Base-by-base conservation (phyloP, 2,329 filamentous ascomycete species). In the Penicillium griseofulvum region DNA sequence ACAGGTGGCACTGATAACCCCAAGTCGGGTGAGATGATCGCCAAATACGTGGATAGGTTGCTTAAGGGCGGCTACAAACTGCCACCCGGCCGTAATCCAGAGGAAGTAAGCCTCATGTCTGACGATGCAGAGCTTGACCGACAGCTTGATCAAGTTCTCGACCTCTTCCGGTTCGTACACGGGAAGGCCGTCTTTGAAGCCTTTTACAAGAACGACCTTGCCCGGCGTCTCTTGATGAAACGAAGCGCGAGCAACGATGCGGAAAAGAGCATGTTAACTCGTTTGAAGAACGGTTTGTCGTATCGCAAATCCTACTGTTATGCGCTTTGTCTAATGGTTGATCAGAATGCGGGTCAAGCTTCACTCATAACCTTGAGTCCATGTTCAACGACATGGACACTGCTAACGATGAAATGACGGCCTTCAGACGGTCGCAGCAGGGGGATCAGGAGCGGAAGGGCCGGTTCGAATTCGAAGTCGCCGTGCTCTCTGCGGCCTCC, bases 361-460 rank as follows among this genome's bases (percentile, higher is more conserved):
- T 99, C 71, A 99, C 94, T 0, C 92, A 96, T 70, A 99, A 99
- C 67, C 81, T 99, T 0, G 95, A 99, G 74, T 90, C 93, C 59
- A 99, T 99, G 94, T 99, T 99, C 80, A 96, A 96, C 73, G 94
- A 99, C 68, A 91, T 97, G 73, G 92, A 97, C 69, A 82, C 97
- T 19, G 90, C 90, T 12, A 88, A 89, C 57, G 94, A 97, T 65
- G 93, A 97, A 70, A 96, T 97, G 88, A 76, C 82, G n/a, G 85
- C 88, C 0, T 99, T 96, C 77, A 94, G 88, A 28, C 45, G 38
- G 72, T 78, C 82, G 74, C 72, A 91, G 74, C 76, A 83, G 44
- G 81, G 84, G 56, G 82, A 84, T 76, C 81, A 84, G 58, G 81
- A 83, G 75, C 80, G 83, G 16, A 80, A 81, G 49, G 81, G 81